Conservation (phyloP, 306 rosid species). For the Vicia faba region DNA sequence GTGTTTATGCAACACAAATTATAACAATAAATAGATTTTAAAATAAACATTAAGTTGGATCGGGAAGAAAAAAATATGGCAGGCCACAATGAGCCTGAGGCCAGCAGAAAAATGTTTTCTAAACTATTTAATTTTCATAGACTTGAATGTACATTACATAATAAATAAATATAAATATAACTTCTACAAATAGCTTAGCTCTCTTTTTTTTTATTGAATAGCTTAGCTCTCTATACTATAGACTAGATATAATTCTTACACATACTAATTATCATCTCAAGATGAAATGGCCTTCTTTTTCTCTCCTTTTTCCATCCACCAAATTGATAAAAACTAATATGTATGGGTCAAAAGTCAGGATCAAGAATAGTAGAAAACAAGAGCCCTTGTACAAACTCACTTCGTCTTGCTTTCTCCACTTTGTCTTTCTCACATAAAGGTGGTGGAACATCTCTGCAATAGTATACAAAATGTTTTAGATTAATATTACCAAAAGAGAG, state of each 20-base stretch:
- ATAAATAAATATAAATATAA: not conserved
- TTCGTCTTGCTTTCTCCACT: conserved; percentile 54
- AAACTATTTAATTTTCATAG: not conserved
- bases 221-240: not conserved
- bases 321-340: conserved; percentile 27
- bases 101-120: no score
- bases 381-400: conserved; percentile 63
- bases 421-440: conserved; percentile 57
- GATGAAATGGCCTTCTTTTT: not conserved
- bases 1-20: no score
- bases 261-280: not conserved
- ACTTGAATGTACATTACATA: not conserved
- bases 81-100: no score
- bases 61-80: no score
- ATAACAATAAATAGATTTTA: no score
- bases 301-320: not conserved
- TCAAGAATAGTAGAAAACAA: conserved; percentile 58
- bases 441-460: conserved; percentile 50
- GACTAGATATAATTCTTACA: not conserved
- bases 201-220: not conserved
- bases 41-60: no score
- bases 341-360: conserved; percentile 47
- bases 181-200: not conserved
- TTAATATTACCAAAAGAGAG: not conserved
- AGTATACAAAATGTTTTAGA: conserved; percentile 2